Evolutionary conservation across 2,329 filamentous ascomycete genomes (phyloP).

Genomic region (Pyricularia sp.): DNA sequence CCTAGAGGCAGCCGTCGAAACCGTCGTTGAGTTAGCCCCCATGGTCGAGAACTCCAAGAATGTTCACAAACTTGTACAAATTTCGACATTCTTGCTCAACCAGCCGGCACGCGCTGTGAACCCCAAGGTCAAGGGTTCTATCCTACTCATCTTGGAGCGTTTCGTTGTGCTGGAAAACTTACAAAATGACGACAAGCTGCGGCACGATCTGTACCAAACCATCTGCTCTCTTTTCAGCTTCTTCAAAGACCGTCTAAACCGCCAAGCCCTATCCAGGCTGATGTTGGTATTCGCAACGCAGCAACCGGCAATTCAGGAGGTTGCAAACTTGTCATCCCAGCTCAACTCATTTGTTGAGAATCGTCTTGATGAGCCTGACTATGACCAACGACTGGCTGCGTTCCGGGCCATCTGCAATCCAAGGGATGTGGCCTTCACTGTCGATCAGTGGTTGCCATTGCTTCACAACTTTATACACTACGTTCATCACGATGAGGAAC

Average conservation of each 20-base stretch:
- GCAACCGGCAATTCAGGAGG: conserved; percentile 48
- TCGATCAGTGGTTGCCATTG: conserved; percentile 77
- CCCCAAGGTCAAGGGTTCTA: conserved; percentile 70
- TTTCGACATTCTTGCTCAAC: conserved; percentile 70
- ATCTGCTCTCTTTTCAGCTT: conserved; percentile 80
- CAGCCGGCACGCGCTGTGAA: conserved; percentile 79
- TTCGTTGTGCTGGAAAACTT: conserved; percentile 62
- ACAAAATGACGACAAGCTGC: conserved; percentile 46
- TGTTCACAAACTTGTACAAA: conserved; percentile 67
- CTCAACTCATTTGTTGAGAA: conserved; percentile 70
- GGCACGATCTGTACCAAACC: conserved; percentile 60
- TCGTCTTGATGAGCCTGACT: conserved; percentile 79
- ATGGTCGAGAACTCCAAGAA: conserved; percentile 60
- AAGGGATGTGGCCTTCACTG: conserved; percentile 47
- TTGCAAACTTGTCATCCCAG: conserved; percentile 63
- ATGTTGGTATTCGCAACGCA: conserved; percentile 60
- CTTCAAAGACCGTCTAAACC: conserved; percentile 73
- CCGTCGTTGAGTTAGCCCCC: conserved; percentile 66
- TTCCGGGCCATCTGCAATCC: conserved; percentile 64
- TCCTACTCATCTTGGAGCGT: conserved; percentile 71
- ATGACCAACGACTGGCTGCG: conserved; percentile 68
- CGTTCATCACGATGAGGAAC: conserved; percentile 77
- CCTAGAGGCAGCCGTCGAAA: conserved; percentile 68
- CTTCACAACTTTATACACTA: conserved; percentile 86
- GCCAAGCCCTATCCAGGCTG: conserved; percentile 64